These are phyloP conservation scores for Lavandula angustifolia DNA, from an alignment of 257 asterid genomes.

Conservation along the genomic window DNA sequence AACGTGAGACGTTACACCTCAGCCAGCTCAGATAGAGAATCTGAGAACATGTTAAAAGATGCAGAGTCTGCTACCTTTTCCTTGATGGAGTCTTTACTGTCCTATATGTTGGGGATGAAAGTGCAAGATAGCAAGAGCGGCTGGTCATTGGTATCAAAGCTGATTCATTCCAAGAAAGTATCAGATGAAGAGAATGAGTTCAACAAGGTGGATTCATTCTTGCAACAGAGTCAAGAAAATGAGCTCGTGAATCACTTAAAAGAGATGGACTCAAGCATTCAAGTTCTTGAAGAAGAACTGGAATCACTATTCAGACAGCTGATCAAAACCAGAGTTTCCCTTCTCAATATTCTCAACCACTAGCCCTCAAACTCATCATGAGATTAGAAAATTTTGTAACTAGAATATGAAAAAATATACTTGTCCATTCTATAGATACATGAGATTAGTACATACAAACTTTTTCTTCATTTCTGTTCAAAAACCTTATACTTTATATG, in stretches of 20 bases:
- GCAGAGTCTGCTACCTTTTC: too few species aligned
- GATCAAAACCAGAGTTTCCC: slow-evolving; percentile 42
- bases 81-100: too few species aligned
- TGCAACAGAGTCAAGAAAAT: slow-evolving; percentile 6
- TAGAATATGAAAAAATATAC: slow-evolving; percentile 9
- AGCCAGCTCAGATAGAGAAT: too few species aligned
- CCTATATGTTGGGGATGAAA: not conserved
- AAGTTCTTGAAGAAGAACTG: slow-evolving; percentile 35
- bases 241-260: slow-evolving; percentile 27
- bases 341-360: slow-evolving; percentile 42
- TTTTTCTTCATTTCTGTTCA: not conserved
- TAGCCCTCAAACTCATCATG: slow-evolving; percentile 9
- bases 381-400: slow-evolving; percentile 18
- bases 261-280: slow-evolving; percentile 37
- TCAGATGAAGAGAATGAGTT: slow-evolving; percentile 27
- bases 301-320: slow-evolving; percentile 39
- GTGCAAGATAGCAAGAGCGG: slow-evolving; percentile 26
- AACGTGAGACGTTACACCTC: too few species aligned
- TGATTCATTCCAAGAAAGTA: slow-evolving; percentile 30
- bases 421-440: not conserved
- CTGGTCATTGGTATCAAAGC: slow-evolving; percentile 38
- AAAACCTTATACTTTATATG: not conserved
- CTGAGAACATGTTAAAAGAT: too few species aligned
- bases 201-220: slow-evolving; percentile 26
- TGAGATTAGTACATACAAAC: not conserved